A percentile compares a stretch with the other conserved stretches of the same genome.
Conservation (phyloP, 768 basidiomycete species). For the Mrakia hoshinonis region DNA sequence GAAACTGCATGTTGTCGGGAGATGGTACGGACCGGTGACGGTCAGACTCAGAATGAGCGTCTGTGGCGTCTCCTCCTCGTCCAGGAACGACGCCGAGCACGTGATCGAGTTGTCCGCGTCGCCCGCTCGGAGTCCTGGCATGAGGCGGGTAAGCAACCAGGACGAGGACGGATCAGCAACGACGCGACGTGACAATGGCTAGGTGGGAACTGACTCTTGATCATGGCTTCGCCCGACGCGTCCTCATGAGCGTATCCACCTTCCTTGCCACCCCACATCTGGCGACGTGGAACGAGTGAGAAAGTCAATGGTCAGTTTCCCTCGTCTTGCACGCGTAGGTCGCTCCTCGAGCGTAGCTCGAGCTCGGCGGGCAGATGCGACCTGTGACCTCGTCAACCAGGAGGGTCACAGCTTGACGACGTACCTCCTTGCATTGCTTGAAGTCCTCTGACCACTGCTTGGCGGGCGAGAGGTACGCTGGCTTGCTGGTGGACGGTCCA, state of each 20-base stretch:
- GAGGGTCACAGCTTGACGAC: neutral
- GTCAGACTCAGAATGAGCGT: neutral
- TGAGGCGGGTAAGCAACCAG: neutral
- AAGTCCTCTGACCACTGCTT: neutral
- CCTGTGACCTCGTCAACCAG: neutral
- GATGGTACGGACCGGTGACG: neutral
- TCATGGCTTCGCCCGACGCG: neutral
- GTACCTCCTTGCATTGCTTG: neutral
- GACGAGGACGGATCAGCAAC: neutral
- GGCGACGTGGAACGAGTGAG: neutral
- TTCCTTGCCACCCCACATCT: neutral
- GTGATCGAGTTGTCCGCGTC: neutral
- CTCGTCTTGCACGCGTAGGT: neutral
- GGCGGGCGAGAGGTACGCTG: neutral
- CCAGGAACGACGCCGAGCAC: neutral
- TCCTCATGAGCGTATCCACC: conserved; percentile 1
- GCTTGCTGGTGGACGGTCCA: neutral
- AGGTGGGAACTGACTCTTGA: neutral
- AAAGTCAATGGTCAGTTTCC: neutral
- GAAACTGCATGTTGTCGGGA: neutral
- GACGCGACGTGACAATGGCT: too few species aligned
- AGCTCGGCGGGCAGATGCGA: neutral
- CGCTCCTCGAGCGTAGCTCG: neutral
- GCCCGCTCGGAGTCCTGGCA: neutral
- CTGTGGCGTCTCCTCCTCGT: neutral